These are phyloP conservation scores for Pachyrhizus erosus DNA, from an alignment of 306 rosid genomes.

Conservation along the genomic window DNA sequence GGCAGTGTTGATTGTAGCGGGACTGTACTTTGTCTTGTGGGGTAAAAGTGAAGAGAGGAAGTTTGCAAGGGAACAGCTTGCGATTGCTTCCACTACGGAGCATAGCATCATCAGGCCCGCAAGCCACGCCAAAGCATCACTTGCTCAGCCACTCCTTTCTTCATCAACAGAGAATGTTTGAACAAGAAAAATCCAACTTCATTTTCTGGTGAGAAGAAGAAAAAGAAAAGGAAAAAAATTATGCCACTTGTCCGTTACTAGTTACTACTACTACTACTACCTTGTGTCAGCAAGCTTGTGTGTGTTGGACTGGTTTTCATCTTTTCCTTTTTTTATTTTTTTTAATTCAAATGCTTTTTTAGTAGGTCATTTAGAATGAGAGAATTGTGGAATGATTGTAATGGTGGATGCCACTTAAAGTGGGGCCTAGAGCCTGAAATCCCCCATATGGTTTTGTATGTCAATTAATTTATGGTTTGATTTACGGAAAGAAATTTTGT, in stretches of 20 bases:
- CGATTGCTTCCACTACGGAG: conserved; percentile 60
- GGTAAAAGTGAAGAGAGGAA: conserved; percentile 92
- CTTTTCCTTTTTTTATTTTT: not conserved
- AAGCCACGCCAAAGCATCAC: conserved; percentile 67
- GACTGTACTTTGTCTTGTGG: conserved; percentile 93
- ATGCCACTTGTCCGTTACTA: conserved; percentile 16
- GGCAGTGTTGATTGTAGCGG: conserved; percentile 81
- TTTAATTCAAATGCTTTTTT: conserved; percentile 50
- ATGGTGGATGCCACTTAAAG: conserved; percentile 59
- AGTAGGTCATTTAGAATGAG: conserved; percentile 54
- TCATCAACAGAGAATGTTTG: conserved; percentile 80
- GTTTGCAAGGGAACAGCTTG: conserved; percentile 62
- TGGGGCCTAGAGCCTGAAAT: conserved; percentile 56
- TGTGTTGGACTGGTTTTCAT: conserved; percentile 48
- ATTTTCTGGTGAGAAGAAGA: conserved; percentile 31
- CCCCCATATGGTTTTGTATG: conserved; percentile 54
- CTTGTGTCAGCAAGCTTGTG: conserved; percentile 65
- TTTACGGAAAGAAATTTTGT: conserved; percentile 22
- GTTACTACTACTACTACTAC: conserved; percentile 8
- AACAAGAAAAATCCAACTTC: conserved; percentile 41
- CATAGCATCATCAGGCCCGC: conserved; percentile 63
- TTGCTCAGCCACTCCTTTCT: conserved; percentile 86
- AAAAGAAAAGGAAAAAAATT: not conserved
- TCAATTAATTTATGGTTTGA: conserved; percentile 60
- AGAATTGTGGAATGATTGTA: conserved; percentile 54